Conservation (phyloP, 2,329 filamentous ascomycete species). For the Talaromyces sp. region DNA sequence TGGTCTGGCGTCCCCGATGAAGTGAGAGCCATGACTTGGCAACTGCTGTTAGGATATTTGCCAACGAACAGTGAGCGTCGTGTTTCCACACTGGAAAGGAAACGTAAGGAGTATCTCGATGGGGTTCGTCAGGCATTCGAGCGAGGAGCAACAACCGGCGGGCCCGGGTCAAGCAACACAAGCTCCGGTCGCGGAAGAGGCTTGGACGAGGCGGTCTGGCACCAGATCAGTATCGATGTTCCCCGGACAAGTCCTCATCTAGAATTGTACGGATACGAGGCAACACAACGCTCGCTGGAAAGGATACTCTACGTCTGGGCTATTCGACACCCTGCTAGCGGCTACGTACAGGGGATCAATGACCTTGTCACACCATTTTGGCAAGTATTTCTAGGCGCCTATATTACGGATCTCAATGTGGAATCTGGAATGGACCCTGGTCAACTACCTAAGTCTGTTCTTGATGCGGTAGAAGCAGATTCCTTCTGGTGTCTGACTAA, state of each 20-base stretch:
- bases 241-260: conserved; percentile 95
- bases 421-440: conserved; percentile 95
- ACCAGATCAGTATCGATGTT: conserved; percentile 98
- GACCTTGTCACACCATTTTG: conserved; percentile 96
- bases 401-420: conserved; percentile 90
- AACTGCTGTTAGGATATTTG: conserved; percentile 87
- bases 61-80: conserved; percentile 94
- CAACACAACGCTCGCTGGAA: conserved; percentile 88
- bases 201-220: conserved; percentile 95
- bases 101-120: conserved; percentile 93
- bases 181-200: conserved; percentile 59
- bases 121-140: conserved; percentile 69
- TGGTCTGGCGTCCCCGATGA: conserved; percentile 95
- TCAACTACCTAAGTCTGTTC: conserved; percentile 79
- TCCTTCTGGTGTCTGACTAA: conserved; percentile 99
- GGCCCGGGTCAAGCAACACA: conserved; percentile 35
- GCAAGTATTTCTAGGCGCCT: conserved; percentile 92
- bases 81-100: conserved; percentile 82
- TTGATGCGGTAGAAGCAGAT: conserved; percentile 96
- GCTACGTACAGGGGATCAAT: conserved; percentile 98
- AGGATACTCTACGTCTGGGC: conserved; percentile 97
- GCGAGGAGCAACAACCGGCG: conserved; percentile 39
- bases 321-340: conserved; percentile 91
- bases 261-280: conserved; percentile 90
- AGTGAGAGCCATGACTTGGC: conserved; percentile 98